phyloP scores from a whole-genome alignment of 768 basidiomycete species.

The Leucocoprinus birnbaumii region DNA sequence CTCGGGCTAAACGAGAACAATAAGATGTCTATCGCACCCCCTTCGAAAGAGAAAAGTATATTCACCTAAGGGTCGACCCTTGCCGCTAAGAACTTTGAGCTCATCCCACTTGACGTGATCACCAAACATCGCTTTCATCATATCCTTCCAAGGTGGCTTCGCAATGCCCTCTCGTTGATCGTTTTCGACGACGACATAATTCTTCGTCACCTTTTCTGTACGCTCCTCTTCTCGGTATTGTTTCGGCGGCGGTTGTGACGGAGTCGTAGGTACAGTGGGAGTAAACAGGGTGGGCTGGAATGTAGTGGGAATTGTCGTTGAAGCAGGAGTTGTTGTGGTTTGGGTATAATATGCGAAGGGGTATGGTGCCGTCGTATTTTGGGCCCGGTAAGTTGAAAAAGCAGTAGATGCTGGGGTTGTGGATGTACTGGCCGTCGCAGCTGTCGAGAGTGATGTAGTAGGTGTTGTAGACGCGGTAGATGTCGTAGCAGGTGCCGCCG shows the following conservation, averaged over 20 bases:
- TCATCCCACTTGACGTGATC: constrained; percentile 81
- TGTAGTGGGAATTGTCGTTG: not conserved
- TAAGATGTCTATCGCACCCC: not conserved
- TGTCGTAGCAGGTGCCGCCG: not conserved
- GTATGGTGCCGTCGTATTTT: constrained; percentile 4
- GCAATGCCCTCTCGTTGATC: constrained; percentile 40
- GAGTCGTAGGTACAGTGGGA: constrained; percentile 4
- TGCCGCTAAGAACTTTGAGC: constrained; percentile 59
- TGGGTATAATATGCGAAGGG: constrained; percentile 10
- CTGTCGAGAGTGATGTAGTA: not conserved
- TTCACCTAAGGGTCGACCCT: constrained; percentile 64
- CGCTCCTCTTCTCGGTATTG: constrained; percentile 26
- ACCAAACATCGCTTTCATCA: constrained; percentile 84
- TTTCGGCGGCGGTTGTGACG: constrained; percentile 20
- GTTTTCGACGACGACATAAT: constrained; percentile 69
- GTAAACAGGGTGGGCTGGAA: constrained; percentile 7
- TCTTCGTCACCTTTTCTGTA: constrained; percentile 54
- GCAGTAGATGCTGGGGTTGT: not conserved
- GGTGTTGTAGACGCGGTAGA: constrained; percentile 1
- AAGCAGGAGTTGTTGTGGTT: constrained; percentile 6
- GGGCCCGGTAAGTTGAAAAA: constrained; percentile 10
- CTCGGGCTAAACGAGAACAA: constrained; percentile 47
- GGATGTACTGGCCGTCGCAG: not conserved
- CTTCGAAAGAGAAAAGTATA: not conserved
- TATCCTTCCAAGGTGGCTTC: constrained; percentile 65